Conservation (phyloP, 1,284 basidiomycete species). For the Xerocomus alliaceus region DNA sequence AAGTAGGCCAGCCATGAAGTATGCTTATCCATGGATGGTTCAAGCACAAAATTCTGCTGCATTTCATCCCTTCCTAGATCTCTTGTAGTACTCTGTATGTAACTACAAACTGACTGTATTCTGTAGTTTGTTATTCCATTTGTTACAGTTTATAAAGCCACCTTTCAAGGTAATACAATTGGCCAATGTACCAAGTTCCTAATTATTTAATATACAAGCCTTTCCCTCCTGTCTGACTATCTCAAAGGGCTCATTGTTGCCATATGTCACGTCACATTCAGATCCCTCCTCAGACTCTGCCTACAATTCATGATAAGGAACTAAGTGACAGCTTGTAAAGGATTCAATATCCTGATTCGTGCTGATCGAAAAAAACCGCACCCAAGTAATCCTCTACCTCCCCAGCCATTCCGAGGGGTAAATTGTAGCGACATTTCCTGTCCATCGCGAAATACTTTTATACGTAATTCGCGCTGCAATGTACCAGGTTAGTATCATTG, state of each 20-base stretch:
- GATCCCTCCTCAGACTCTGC: not conserved
- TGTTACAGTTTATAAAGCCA: too few species aligned
- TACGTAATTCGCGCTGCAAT: slow-evolving; percentile 54
- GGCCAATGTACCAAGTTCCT: too few species aligned
- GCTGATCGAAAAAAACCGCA: slow-evolving; percentile 42
- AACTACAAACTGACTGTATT: not conserved
- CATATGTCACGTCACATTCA: too few species aligned
- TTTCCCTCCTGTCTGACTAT: too few species aligned
- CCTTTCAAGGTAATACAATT: too few species aligned
- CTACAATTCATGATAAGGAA: slow-evolving; percentile 52
- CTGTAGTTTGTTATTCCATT: not conserved
- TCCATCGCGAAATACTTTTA: slow-evolving; percentile 50
- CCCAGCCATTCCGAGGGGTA: slow-evolving; percentile 68
- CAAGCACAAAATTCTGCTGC: too few species aligned
- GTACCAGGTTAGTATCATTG: slow-evolving; percentile 22
- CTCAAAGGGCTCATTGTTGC: too few species aligned
- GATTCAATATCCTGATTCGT: slow-evolving; percentile 1
- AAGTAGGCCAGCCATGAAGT: too few species aligned
- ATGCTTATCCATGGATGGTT: too few species aligned
- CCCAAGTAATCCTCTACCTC: slow-evolving; percentile 85
- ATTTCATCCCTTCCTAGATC: too few species aligned
- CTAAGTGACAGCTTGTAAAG: slow-evolving; percentile 70
- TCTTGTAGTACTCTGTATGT: too few species aligned
- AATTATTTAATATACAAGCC: too few species aligned
- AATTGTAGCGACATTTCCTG: slow-evolving; percentile 52